Evolutionary conservation across 169 alveolate species (phyloP), one percentile per base, ranked within the genome.

Genomic region (Plasmodium gaboni): DNA sequence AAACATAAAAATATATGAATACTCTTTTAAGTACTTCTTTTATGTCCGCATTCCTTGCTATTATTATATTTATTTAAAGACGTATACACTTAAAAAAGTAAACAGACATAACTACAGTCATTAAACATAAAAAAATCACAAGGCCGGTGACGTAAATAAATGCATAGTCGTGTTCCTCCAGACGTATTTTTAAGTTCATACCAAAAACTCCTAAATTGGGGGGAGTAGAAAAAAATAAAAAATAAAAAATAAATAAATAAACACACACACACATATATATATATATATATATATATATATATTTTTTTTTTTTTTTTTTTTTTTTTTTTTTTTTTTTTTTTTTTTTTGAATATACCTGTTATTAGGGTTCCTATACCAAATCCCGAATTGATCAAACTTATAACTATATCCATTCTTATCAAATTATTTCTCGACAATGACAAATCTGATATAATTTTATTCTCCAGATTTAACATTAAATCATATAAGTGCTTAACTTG

Each of bases 291-390:
- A 51, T 51, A 0, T 51, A 3, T 6, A 51, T 51, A 2, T 13
- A 3, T 51, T 51, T 51, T 1, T 51, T 51, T 15, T 51, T 0
- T 0, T 9, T 51, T 51, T 12, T 0, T 12, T 13, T 12, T 12
- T 2, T 2, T 15, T 0, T 51, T 9, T 50, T n/a, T 12, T 50
- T n/a, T 50, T 50, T 0, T 50, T 50, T 50, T 50, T 12, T 51
- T 32, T 32, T 32, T 32, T 32, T 32, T 32, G 44, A 32, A 17
- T 15, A 2, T 15, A 93, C 97, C 97, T 57, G 97, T 78, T 22
- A 95, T 87, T 72, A 94, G 85, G 19, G 96, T 94, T 42, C 97
- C 97, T 50, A 94, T 92, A 48, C 95, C 95, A 55, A 95, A 93
- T 38, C 95, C 95, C 3, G 94, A 93, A 55, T 96, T 89, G 53